Base-by-base conservation (phyloP, 148 eudicot genomes). In the Pharnaceum exiguum region DNA sequence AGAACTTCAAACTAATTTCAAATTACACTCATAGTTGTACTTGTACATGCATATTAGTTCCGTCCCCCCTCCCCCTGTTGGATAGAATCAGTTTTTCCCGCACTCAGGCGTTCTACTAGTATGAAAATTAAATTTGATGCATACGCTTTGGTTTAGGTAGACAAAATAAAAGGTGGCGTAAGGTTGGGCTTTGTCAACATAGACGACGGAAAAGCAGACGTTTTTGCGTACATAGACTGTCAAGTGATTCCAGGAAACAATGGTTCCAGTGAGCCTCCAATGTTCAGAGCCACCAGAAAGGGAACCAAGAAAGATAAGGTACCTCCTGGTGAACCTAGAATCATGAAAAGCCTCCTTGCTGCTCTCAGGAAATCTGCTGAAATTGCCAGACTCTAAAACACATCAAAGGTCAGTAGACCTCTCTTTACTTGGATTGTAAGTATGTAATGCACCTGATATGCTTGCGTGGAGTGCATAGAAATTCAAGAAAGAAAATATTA, bases 251-350 rank as follows among this genome's bases (percentile, higher is more conserved):
- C 85, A 6, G 79, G 75, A 3, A 75, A 62, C 21, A 71, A 31
- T 0, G 74, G 53, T 8, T 66, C 68, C 21, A 73, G 82, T 0
- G 67, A 22, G 1, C 44, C 59, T 51, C 90, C 86, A 4, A 4
- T 73, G 4, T 91, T 91, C 42, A 60, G 76, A 71, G 98, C 96
- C 17, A 65, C 73, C n/a, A 73, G 98, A 71, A 81, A 87, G 16
- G 96, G 97, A 51, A 59, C 60, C 2, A 42, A 29, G 37, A 85
- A 74, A 76, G 86, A 72, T 38, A 64, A 74, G 60, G 50, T 85
- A 6, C 79, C 97, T 7, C 85, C 95, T 1, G 97, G 98, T 31
- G 98, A 91, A 61, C 90, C 90, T 21, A 80, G 96, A 52, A 84
- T 91, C 64, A 91, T 91, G 96, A 82, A 85, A 75, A 72, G 83